Evolutionary conservation across 2,329 filamentous ascomycete species (phyloP).

Genomic region (Aureobasidium vineae): DNA sequence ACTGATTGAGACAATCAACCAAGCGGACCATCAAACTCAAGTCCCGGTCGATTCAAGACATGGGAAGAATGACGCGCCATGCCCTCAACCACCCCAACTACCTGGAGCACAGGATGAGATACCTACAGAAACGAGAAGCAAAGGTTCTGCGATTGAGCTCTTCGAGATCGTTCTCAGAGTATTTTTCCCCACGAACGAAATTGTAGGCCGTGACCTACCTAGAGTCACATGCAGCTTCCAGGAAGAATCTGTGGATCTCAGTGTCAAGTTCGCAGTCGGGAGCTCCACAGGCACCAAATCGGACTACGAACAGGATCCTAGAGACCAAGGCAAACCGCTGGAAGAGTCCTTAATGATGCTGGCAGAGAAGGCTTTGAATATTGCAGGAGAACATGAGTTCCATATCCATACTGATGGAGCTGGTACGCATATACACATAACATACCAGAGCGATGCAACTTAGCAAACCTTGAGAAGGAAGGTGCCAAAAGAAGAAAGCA

Average conservation of each 20-base stretch:
- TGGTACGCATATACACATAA: not conserved
- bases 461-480: constrained; percentile 1
- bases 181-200: not conserved
- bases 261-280: constrained; percentile 10
- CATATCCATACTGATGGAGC: constrained; percentile 3
- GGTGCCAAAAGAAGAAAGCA: not conserved
- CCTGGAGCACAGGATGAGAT: too few relatives aligned
- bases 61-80: not conserved
- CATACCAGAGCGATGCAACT: not conserved
- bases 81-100: too few relatives aligned
- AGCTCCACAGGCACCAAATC: constrained; percentile 2
- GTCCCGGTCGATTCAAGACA: too few relatives aligned
- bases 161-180: not conserved
- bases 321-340: constrained; percentile 1
- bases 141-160: too few relatives aligned
- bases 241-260: not conserved
- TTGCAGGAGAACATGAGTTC: constrained; percentile 14
- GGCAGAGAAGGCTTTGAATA: constrained; percentile 4
- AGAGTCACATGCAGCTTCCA: not conserved
- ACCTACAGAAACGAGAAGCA: too few relatives aligned
- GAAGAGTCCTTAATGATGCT: constrained; percentile 3
- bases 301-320: not conserved
- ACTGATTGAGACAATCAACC: too few relatives aligned
- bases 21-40: too few relatives aligned
- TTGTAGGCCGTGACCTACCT: not conserved